Base-by-base conservation (phyloP, 1,139 yeast species). In the Torulaspora globosa region DNA sequence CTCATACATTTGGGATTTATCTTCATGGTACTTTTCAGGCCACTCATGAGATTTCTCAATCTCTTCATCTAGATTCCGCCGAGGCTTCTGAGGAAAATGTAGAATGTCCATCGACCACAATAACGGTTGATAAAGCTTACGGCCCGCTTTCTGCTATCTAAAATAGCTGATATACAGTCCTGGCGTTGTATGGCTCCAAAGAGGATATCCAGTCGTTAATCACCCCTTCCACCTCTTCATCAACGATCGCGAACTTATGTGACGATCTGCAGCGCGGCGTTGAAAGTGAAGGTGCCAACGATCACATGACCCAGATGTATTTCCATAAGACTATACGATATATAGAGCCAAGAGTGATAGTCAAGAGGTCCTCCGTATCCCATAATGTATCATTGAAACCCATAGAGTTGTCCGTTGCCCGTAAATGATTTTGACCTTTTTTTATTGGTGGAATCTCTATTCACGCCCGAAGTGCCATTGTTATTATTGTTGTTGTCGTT, bases 391-490 rank as follows among this genome's bases (percentile, higher is more conserved):
- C 43, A 47, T 34, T 44, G 46, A 42, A 41, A 44, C 43, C 44
- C 48, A 27, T 43, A 31, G 27, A 36, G 36, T 30, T 41, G 46
- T 32, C 44, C 41, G 36, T 44, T 42, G n/a, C 43, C 48, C 26
- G 50, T 43, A 36, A 48, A 45, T 23, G 51, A 48, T 18, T 36
- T 39, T 27, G 51, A 48, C 29, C 51, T 35, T 38, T 43, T 45
- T 11, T 29, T 30, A 33, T 36, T 30, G 9, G 35, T 37, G 24
- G 43, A 14, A 19, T 41, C 39, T 34, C 15, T 37, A 18, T 19
- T 39, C 16, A 24, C 36, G 34, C 27, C 12, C 24, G 36, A 38
- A 28, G 35, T 24, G n/a, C 18, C 37, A 9, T 40, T 44, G 16
- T 18, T 26, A 29, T 26, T 29, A 18, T 10, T 35, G 19, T 28